These are phyloP conservation scores for Ustilago sp. DNA, from an alignment of 1,284 basidiomycete species.

Conservation along the genomic window DNA sequence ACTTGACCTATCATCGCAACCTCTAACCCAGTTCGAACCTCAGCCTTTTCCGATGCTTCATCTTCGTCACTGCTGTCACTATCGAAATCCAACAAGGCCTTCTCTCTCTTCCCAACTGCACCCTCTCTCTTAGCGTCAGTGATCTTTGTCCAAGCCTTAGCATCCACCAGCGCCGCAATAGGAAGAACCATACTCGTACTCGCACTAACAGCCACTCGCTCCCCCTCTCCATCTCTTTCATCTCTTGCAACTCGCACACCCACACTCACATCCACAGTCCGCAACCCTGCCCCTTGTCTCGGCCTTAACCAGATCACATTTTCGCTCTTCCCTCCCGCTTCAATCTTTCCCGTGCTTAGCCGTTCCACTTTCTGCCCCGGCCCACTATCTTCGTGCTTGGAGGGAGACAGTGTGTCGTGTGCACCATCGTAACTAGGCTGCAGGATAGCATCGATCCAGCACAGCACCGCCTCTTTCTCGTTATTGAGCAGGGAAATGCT, in stretches of 20 bases:
- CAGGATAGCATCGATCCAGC: constrained; percentile 22
- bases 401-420: constrained; percentile 7
- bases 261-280: constrained; percentile 16
- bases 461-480: constrained; percentile 10
- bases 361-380: constrained; percentile 1
- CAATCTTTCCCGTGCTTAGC: not conserved
- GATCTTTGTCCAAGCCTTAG: constrained; percentile 1
- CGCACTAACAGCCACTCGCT: constrained; percentile 11
- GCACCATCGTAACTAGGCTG: constrained; percentile 43
- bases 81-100: constrained; percentile 24
- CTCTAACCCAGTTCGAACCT: constrained; percentile 20
- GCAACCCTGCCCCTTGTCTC: constrained; percentile 11
- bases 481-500: constrained; percentile 23
- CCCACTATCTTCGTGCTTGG: not conserved
- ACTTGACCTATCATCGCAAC: constrained; percentile 12
- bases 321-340: constrained; percentile 7
- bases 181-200: constrained; percentile 3
- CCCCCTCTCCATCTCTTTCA: constrained; percentile 1
- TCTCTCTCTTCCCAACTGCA: not conserved
- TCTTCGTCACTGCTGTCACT: constrained; percentile 4
- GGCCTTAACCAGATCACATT: constrained; percentile 16
- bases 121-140: not conserved
- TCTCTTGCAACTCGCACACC: constrained; percentile 4
- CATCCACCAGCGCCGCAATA: constrained; percentile 14
- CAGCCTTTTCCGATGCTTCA: not conserved